phyloP scores from a whole-genome alignment of 805 yeast genomes.

The Helenozyma baotianmanensis region DNA sequence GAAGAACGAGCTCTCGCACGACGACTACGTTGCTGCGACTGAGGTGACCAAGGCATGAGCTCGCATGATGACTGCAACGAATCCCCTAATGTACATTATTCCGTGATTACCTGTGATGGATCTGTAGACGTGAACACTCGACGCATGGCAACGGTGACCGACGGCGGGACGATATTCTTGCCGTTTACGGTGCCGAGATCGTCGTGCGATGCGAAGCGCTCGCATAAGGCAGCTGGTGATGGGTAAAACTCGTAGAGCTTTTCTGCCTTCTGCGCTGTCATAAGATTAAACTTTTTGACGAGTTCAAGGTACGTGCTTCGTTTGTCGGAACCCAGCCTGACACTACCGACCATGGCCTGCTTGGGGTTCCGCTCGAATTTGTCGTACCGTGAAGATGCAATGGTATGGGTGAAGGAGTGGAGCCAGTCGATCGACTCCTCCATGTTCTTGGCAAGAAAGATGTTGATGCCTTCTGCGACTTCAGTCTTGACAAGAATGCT shows the following conservation, averaged over 20 bases:
- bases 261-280: conserved; percentile 51
- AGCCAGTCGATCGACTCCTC: conserved; percentile 51
- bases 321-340: conserved; percentile 50
- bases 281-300: conserved; percentile 51
- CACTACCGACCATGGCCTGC: conserved; percentile 50
- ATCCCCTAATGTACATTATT: conserved; percentile 1
- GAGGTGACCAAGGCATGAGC: conserved; percentile 26
- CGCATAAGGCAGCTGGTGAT: conserved; percentile 30
- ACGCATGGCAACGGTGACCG: conserved; percentile 45
- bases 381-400: conserved; percentile 47
- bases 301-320: conserved; percentile 46
- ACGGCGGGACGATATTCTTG: conserved; percentile 44
- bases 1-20: conserved; percentile 48
- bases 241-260: conserved; percentile 39
- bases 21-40: conserved; percentile 49
- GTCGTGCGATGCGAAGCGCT: conserved; percentile 19
- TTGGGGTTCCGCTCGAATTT: conserved; percentile 50
- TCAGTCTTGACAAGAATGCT: conserved; percentile 41
- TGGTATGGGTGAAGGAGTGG: conserved; percentile 52
- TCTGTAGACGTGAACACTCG: conserved; percentile 47
- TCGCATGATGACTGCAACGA: background rate
- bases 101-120: conserved; percentile 38
- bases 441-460: conserved; percentile 45
- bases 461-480: conserved; percentile 42
- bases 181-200: conserved; percentile 36